Evolutionary conservation across 2,329 filamentous ascomycete genomes (phyloP).

Genomic region (Zymoseptoria passerinii): DNA sequence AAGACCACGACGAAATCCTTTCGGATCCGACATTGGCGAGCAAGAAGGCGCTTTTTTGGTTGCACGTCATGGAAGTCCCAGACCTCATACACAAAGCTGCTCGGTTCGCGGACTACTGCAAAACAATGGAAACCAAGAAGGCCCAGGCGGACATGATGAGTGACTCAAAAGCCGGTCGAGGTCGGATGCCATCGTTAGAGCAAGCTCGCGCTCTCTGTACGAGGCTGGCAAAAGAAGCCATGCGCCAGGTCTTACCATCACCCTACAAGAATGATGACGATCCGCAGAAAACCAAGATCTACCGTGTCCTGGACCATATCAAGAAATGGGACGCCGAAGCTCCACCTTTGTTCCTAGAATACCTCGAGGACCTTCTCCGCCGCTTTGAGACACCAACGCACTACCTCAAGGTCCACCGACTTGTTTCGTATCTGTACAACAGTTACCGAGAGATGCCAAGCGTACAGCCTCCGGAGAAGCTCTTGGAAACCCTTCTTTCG

Average conservation of each 20-base stretch:
- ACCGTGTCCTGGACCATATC: not conserved
- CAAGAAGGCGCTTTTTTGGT: constrained; percentile 18
- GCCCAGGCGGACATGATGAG: not conserved
- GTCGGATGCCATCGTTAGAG: not conserved
- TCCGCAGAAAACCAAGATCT: not conserved
- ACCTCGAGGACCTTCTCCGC: constrained; percentile 1
- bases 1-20: constrained; percentile 7
- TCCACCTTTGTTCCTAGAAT: not conserved
- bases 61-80: constrained; percentile 14
- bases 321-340: not conserved
- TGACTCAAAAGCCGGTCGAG: not conserved
- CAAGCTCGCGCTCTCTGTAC: not conserved
- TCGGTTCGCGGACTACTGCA: not conserved
- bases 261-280: not conserved
- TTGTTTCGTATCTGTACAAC: constrained; percentile 7
- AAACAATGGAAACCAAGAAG: not conserved
- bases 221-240: constrained; percentile 3
- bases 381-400: not conserved
- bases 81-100: constrained; percentile 11
- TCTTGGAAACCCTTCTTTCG: constrained; percentile 11
- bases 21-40: constrained; percentile 1
- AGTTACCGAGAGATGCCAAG: constrained; percentile 3
- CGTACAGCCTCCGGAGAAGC: constrained; percentile 2
- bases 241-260: not conserved
- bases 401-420: not conserved